Conservation (phyloP, 345 rosid species). For the Cardamine occulta region DNA sequence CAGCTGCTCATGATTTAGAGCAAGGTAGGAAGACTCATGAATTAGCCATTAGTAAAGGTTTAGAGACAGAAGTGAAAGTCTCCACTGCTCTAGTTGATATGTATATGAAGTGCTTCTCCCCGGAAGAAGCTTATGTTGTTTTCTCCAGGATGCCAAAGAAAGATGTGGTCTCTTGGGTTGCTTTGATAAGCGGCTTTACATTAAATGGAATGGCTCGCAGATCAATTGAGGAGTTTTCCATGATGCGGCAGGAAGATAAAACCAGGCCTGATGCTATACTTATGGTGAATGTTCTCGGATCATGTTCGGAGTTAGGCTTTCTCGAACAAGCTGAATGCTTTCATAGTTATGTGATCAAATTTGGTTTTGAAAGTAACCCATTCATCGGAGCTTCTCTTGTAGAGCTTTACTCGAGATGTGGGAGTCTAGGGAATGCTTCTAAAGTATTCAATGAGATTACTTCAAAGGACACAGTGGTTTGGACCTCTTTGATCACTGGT, state of each 20-base stretch:
- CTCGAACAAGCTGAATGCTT: constrained; percentile 58
- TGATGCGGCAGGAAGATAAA: constrained; percentile 47
- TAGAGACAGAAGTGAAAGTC: constrained; percentile 49
- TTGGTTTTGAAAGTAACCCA: constrained; percentile 50
- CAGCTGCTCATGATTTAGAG: constrained; percentile 47
- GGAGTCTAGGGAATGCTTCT: constrained; percentile 48
- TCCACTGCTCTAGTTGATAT: constrained; percentile 62
- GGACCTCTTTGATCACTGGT: constrained; percentile 65
- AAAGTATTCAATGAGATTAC: constrained; percentile 48
- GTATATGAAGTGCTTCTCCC: constrained; percentile 65
- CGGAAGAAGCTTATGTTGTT: constrained; percentile 51
- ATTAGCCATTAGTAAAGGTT: constrained; percentile 48
- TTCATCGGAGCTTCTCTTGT: constrained; percentile 56
- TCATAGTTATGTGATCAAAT: constrained; percentile 52
- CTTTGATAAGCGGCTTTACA: constrained; percentile 60
- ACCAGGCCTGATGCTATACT: constrained; percentile 61
- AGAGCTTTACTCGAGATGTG: constrained; percentile 66
- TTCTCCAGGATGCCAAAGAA: constrained; percentile 53
- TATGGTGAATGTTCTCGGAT: constrained; percentile 58
- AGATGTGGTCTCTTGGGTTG: constrained; percentile 68
- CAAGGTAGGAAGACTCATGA: constrained; percentile 56
- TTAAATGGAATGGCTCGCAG: constrained; percentile 53
- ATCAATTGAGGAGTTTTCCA: constrained; percentile 49
- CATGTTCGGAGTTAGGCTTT: constrained; percentile 57
- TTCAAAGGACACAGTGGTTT: constrained; percentile 57